Evolutionary conservation across 768 basidiomycete genomes (phyloP), one percentile per base, ranked within the genome.

Genomic region (Royoungia palumana): DNA sequence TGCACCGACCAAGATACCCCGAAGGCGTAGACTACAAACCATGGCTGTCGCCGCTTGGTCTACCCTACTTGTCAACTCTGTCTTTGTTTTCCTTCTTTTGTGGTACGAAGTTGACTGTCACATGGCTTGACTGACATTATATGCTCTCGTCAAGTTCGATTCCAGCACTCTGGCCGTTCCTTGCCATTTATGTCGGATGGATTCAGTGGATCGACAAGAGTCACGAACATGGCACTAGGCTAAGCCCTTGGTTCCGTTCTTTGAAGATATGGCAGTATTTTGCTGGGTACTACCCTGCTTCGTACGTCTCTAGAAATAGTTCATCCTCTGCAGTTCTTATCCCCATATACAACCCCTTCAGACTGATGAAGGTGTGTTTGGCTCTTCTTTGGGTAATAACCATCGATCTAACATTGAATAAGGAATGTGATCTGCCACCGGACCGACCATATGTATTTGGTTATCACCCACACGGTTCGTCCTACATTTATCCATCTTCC

Each of bases 401-500:
- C 12, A 5, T 38, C 28, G 1, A 30, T 14, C 16, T 46, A 9
- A 42, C 32, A 0, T 14, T 28, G 19, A 14, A 41, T 44, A 48
- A 65, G 93, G 93, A 92, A 70, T 85, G 82, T 30, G 90, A 95
- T 55, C 77, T 99, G 20, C 93, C 95, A 1, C 74, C 95, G 11
- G 91, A 96, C 66, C 74, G 94, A 54, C 86, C 90, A 17, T 99
- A 99, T 70, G 80, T 99, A 13, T 99, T 99, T 69, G 96, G 95
- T 8, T 97, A 97, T 68, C 96, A 99, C 68, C 96, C 96, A 16
- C 96, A 99, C 69, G 96, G 94, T 85, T 51, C 28, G 79, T 64
- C 39, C 47, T 36, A 27, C 10, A 19, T 8, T 19, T 1, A 16
- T 5, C 50, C 30, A 19, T 51, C 24, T 38, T 36, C 4, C 13